Evolutionary conservation across 257 asterid genomes (phyloP).

Genomic region (Prunella vulgaris): DNA sequence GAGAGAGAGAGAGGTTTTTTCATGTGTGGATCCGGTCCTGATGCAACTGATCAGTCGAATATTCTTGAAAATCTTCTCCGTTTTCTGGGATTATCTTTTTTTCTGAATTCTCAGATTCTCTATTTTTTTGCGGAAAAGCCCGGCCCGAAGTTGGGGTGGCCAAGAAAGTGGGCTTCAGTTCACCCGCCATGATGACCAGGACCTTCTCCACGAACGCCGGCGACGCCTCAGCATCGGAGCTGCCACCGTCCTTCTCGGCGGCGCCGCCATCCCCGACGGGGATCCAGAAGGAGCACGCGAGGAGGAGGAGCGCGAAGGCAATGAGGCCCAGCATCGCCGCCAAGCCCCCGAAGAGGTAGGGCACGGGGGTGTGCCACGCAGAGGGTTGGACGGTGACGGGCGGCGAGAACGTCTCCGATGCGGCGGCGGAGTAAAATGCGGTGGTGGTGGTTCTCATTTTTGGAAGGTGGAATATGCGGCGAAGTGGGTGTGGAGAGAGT

Average conservation of each 20-base stretch:
- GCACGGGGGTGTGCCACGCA: constrained; percentile 79
- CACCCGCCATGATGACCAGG: neutral
- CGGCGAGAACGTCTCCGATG: neutral
- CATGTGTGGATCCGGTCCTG: no score
- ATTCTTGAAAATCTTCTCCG: no score
- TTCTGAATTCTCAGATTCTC: no score
- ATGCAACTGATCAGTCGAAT: no score
- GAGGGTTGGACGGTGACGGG: neutral
- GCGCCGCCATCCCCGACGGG: constrained; percentile 36
- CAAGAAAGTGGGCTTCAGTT: neutral
- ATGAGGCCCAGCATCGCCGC: constrained; percentile 75
- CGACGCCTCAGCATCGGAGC: neutral
- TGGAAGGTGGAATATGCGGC: neutral
- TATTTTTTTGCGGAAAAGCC: no score
- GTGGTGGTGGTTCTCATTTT: neutral
- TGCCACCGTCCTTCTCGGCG: constrained; percentile 37
- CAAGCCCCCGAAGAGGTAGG: constrained; percentile 71
- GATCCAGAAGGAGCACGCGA: constrained; percentile 66
- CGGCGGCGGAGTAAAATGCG: neutral
- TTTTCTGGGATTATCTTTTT: no score
- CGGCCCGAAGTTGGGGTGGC: neutral
- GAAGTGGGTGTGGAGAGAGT: no score
- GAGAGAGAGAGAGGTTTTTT: no score
- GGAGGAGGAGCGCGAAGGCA: constrained; percentile 61
- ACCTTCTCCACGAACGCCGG: neutral